phyloP scores from a whole-genome alignment of 306 rosid genomes.

The Dryas octopetala region DNA sequence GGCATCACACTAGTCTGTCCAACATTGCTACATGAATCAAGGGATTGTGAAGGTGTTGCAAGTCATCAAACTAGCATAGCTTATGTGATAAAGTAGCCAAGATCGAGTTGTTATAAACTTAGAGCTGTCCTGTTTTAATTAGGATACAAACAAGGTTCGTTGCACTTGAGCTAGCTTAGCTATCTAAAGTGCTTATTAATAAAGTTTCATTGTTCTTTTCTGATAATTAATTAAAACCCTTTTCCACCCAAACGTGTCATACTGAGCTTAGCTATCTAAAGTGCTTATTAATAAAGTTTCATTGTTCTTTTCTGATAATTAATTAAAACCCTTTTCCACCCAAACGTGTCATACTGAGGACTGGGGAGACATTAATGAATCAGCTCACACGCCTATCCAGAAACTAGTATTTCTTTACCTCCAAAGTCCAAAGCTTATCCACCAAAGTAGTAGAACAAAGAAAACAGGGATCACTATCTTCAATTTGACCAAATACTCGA shows the following conservation, averaged over 20 bases:
- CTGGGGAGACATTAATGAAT: no score
- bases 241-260: not conserved
- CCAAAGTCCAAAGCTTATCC: no score
- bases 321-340: not conserved
- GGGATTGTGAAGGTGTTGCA: not conserved
- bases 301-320: not conserved
- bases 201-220: not conserved
- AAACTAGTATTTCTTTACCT: no score
- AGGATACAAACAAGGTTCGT: constrained; percentile 10
- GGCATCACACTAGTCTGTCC: constrained; percentile 15
- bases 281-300: no score
- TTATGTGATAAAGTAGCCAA: not conserved
- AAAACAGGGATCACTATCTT: no score
- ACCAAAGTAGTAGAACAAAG: no score
- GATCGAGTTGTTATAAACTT: not conserved
- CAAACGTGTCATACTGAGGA: not conserved
- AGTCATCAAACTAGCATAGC: no score
- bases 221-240: not conserved
- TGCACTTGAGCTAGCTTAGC: not conserved
- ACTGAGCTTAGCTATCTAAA: no score
- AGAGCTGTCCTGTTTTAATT: constrained; percentile 11
- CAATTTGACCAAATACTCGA: no score
- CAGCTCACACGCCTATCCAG: no score
- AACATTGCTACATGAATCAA: constrained; percentile 9
- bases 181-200: no score